Base-by-base conservation (phyloP, 2,329 filamentous ascomycete genomes). In the Talaromyces sp. region DNA sequence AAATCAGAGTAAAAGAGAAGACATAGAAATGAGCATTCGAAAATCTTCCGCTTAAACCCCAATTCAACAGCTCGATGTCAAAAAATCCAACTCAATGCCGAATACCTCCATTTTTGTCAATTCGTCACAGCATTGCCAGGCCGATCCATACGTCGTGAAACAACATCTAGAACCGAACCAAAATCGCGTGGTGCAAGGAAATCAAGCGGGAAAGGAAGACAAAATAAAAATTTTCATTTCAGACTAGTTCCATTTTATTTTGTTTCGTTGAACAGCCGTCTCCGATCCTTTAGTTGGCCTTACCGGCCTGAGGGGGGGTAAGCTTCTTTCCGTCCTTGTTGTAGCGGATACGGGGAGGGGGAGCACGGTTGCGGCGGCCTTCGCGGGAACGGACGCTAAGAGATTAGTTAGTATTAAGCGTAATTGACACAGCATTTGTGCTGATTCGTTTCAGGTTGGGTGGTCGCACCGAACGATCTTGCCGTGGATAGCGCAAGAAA, bases 271-370 rank as follows among this genome's bases (percentile, higher is more conserved):
- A 54, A 56, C 60, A 57, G 65, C 63, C 57, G 56, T 57, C 61
- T 65, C 40, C 22, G 27, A 47, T 47, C 66, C 66, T 63, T 72
- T 73, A 74, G 62, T 68, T 60, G 65, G 82, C 81, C 82, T 90
- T 90, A 73, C 84, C 83, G 68, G 83, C 82, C 81, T 91, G 87
- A 75, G 88, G 89, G 67, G 93, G 91, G 78, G 87, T 88, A 77
- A 99, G 87, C 89, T 99, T 99, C 91, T 99, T 99, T 85, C 92
- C 93, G 77, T 99, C 94, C 89, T 97, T 97, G 90, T 99, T 99
- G 91, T 96, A 99, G 74, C 94, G 86, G 74, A 99, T 92, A 77
- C 94, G 87, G 75, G 94, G 94, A 70, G 94, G 94, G 73, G 94
- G 95, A 73, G 93, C 93, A 80, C 94, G 91, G 90, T 99, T 99